Base-by-base conservation (phyloP, 768 basidiomycete genomes). In the Trametes maxima region DNA sequence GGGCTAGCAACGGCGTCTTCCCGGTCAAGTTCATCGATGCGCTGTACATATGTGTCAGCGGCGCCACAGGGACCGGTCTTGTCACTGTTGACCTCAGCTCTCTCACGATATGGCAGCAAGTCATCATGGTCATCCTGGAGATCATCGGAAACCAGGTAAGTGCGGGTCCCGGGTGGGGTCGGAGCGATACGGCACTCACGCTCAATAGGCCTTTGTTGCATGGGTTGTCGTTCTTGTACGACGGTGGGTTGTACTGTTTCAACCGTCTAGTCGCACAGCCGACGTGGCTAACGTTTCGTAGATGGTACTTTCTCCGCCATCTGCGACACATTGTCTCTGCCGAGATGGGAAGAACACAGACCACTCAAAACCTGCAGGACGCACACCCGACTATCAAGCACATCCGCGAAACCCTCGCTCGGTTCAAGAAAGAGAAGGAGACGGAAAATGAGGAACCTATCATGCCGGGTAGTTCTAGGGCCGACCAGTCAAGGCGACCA, bases 181-280 rank as follows among this genome's bases (percentile, higher is more conserved):
- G n/a, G 37, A 14, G 8, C 7, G 12, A 13, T 19, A 17, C 12
- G 12, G 6, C 57, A 10, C 56, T 49, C 0, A 49, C 37, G 0
- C 13, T 19, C 4, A 3, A 12, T 10, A 77, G 68, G 72, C 74
- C 2, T 69, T 70, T 49, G 78, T 79, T 16, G 75, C 77, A 2
- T 75, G 78, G 70, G 59, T 79, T 24, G 75, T 77, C 21, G 77
- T 81, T 33, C 66, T 73, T 40, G 69, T 79, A 14, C 69, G 80
- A 19, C 68, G 74, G 71, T 74, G 39, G 25, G 60, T 12, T n/a
- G 35, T n/a, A 22, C 7, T 33, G 13, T 8, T 17, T 33, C 28
- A 19, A 8, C 19, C 16, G 11, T 12, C 19, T 45, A 7, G 44
- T 3, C 11, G 44, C 10, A 13, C 11, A 5, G 22, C 19, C 46